A percentile compares a stretch with the other conserved stretches of the same genome.
Conservation (phyloP, 441 rosid species). For the Mallotus repandus region DNA sequence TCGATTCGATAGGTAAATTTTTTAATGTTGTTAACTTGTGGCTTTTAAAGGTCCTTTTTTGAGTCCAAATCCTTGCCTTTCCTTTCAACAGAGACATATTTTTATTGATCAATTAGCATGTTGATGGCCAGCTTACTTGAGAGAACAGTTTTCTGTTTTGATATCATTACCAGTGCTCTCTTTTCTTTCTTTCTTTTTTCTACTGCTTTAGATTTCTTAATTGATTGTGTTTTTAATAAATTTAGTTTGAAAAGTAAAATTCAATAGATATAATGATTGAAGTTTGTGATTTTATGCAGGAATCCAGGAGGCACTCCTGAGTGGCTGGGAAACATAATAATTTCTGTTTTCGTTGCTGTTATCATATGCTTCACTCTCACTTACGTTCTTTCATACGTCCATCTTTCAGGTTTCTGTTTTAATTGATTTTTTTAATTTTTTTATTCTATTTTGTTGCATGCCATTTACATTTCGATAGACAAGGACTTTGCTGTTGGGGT, state of each 20-base stretch:
- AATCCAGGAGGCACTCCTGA: conserved; percentile 85
- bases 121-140: not conserved
- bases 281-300: conserved; percentile 43
- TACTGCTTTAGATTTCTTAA: not conserved
- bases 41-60: not conserved
- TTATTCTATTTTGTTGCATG: conserved; percentile 19
- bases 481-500: conserved; percentile 9
- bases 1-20: conserved; percentile 75
- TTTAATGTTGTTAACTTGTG: not conserved
- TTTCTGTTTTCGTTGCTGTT: conserved; percentile 60
- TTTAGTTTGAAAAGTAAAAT: conserved; percentile 9
- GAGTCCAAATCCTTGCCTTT: not conserved
- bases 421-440: conserved; percentile 1
- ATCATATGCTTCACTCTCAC: conserved; percentile 65
- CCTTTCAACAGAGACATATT: not conserved
- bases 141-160: not conserved
- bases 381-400: conserved; percentile 83
- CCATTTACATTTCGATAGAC: conserved; percentile 11
- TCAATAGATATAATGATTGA: not conserved
- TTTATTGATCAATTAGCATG: not conserved
- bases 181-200: not conserved
- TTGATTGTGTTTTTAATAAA: not conserved
- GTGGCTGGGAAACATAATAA: conserved; percentile 64
- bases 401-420: conserved; percentile 69
- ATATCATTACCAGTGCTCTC: not conserved